These are phyloP conservation scores for Monilinia vaccinii-corymbosi DNA, from an alignment of 2,329 filamentous ascomycete genomes.

Conservation along the genomic window DNA sequence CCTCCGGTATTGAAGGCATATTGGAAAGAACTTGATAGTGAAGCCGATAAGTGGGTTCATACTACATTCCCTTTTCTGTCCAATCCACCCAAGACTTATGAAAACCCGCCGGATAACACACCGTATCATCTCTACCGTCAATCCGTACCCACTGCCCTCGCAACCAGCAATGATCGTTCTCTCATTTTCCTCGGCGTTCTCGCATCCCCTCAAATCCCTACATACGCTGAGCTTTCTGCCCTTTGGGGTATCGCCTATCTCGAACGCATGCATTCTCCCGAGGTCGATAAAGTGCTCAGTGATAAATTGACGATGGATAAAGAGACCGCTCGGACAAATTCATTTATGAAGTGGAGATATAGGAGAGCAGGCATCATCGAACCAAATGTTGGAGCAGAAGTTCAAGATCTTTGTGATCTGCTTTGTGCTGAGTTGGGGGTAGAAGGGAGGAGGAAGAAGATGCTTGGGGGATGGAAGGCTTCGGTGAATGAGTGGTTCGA, in stretches of 20 bases:
- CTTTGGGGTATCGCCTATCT: slow-evolving; percentile 11
- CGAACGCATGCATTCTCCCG: slow-evolving; percentile 6
- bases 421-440: slow-evolving; percentile 6
- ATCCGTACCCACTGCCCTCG: slow-evolving; percentile 21
- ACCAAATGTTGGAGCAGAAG: slow-evolving; percentile 8
- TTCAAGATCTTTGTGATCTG: slow-evolving; percentile 12
- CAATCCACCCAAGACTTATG: slow-evolving; percentile 4
- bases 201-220: slow-evolving; percentile 6
- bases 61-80: slow-evolving; percentile 9
- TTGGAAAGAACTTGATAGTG: neutral
- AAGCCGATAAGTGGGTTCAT: slow-evolving; percentile 5
- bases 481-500: slow-evolving; percentile 12
- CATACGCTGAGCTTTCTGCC: slow-evolving; percentile 9
- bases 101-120: neutral
- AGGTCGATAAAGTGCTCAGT: neutral
- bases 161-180: slow-evolving; percentile 27
- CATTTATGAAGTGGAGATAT: slow-evolving; percentile 8
- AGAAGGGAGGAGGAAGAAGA: neutral
- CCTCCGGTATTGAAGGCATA: neutral
- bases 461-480: neutral
- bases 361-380: neutral
- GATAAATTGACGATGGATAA: slow-evolving; percentile 3
- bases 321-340: neutral
- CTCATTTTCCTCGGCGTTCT: slow-evolving; percentile 27
- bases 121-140: slow-evolving; percentile 35